These are phyloP conservation scores for Mycena alexandri DNA, from an alignment of 768 basidiomycete species.

Conservation along the genomic window DNA sequence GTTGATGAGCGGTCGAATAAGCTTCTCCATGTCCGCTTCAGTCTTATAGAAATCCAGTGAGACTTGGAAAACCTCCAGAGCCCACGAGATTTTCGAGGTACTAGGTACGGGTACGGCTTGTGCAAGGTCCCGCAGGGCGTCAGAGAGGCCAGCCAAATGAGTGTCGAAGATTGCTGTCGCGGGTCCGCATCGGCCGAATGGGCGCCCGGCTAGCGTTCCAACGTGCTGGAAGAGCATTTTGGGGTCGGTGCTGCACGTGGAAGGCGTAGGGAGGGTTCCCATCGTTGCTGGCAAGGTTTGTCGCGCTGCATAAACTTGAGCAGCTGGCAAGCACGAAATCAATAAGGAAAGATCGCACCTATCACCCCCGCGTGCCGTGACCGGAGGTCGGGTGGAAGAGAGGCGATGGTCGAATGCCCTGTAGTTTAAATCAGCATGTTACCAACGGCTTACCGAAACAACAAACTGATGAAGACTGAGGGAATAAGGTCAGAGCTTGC, in stretches of 20 bases:
- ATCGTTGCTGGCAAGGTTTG: background rate
- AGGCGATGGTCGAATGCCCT: slow-evolving; percentile 13
- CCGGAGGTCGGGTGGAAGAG: slow-evolving; percentile 4
- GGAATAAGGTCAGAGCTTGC: slow-evolving; percentile 17
- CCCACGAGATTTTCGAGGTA: slow-evolving; percentile 16
- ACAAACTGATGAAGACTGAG: slow-evolving; percentile 14
- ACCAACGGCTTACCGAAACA: slow-evolving; percentile 20
- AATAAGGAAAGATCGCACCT: slow-evolving; percentile 22
- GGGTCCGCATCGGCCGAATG: slow-evolving; percentile 25
- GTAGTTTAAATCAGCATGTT: slow-evolving; percentile 17
- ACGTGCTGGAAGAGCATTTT: slow-evolving; percentile 10
- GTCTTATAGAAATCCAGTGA: background rate
- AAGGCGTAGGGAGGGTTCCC: slow-evolving; percentile 15
- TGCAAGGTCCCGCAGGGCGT: slow-evolving; percentile 16
- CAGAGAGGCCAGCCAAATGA: slow-evolving; percentile 22
- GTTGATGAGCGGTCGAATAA: background rate
- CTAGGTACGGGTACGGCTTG: slow-evolving; percentile 13
- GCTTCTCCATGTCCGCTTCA: slow-evolving; percentile 6
- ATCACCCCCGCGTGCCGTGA: slow-evolving; percentile 2
- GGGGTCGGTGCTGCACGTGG: slow-evolving; percentile 1
- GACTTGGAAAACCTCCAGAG: background rate
- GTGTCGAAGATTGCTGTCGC: slow-evolving; percentile 7
- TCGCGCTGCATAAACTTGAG: slow-evolving; percentile 24
- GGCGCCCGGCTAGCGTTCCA: slow-evolving; percentile 22
- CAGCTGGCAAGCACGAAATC: slow-evolving; percentile 19